Evolutionary conservation across 176 grass and related monocot genomes (phyloP).

Genomic region (Neostapfia colusana): DNA sequence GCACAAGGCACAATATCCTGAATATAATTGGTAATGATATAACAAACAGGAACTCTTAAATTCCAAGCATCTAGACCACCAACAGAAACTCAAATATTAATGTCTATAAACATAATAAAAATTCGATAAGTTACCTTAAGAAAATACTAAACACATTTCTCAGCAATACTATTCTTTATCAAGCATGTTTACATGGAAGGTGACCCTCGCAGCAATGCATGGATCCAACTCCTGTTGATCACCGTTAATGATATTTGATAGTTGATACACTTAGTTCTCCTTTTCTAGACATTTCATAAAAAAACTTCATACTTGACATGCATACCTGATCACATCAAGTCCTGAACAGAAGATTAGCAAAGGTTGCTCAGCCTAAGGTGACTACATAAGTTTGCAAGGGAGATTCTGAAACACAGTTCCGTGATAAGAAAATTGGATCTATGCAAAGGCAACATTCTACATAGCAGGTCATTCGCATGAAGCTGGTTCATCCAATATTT

Average conservation of each 20-base stretch:
- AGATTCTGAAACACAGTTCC: neutral
- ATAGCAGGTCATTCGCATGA: neutral
- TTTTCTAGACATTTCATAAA: neutral
- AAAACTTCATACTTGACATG: neutral
- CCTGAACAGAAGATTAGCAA: too few species aligned
- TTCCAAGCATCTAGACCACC: too few species aligned
- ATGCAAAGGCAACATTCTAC: neutral
- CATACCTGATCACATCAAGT: too few species aligned
- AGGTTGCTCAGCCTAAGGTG: neutral
- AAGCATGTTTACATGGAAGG: neutral
- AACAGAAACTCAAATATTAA: too few species aligned
- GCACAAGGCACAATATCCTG: neutral
- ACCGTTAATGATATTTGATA: neutral
- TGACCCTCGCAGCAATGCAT: neutral
- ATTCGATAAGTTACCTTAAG: neutral
- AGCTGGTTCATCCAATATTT: constrained; percentile 13
- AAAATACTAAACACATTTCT: neutral
- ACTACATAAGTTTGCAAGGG: constrained; percentile 12
- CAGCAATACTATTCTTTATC: neutral
- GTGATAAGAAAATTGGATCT: neutral
- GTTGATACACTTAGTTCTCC: neutral
- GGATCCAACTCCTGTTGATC: neutral
- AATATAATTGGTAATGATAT: neutral
- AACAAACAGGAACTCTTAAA: too few species aligned
- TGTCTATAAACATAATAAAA: neutral